Evolutionary conservation across 176 grass and related monocot genomes (phyloP), one percentile per base, ranked within the genome.

Genomic region (Ensete ventricosum): DNA sequence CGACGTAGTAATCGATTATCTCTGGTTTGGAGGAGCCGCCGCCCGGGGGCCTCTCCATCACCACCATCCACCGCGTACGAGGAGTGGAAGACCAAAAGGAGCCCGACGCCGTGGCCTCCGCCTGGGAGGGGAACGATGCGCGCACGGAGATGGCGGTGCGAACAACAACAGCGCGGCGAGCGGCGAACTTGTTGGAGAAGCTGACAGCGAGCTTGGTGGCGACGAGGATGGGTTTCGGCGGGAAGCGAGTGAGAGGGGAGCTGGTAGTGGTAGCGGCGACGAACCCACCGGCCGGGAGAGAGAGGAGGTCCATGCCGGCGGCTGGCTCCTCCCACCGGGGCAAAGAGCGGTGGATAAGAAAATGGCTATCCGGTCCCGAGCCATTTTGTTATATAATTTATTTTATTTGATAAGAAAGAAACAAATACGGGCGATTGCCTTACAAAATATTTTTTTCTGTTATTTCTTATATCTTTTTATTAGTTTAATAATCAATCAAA

Each of bases 1-100:
- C 75, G 55, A 90, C 90, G 74, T 91, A 93, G 50, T 93, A 91
- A 74, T 89, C 88, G 20, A 91, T 72, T 29, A 92, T 82, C 72
- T 93, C 88, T 77, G 74, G 75, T 26, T 76, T 87, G 62, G 88
- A 89, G 66, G 76, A 63, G 59, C 74, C 75, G 11, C 53, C 81
- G 34, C 4, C 29, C 0, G 80, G 55, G 12, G 84, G 88, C 0
- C 34, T 83, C 62, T 89, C 82, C 86, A 93, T 85, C 69, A 81
- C 78, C 73, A 93, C 88, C 6, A 81, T 21, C 94, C 90, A 93
- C 76, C 75, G 73, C 62, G 77, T 83, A 34, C 53, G 62, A 50
- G 27, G 49, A 65, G 34, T 14, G 52, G 27, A 8, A 26, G 66
- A 19, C 48, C 5, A 14, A 8, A 34, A 52, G 69, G 74, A 78